Evolutionary conservation across 345 rosid species (phyloP).

Genomic region (Hibiscus tridactylites): DNA sequence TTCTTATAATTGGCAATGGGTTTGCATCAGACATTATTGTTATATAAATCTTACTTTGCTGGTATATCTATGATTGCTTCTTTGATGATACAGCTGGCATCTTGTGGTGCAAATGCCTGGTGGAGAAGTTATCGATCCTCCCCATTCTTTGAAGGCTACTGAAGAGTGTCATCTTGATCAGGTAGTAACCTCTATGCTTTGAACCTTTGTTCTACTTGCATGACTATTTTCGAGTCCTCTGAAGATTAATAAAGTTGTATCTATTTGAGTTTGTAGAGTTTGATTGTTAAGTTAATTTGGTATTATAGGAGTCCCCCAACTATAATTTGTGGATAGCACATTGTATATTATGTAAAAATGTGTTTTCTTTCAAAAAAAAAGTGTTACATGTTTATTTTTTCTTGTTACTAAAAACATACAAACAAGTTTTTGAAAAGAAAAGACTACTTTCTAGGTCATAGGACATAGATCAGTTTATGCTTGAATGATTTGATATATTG

Average conservation of each 20-base stretch:
- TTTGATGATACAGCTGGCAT: constrained; percentile 64
- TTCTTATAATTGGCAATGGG: not conserved
- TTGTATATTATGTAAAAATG: not conserved
- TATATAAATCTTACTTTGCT: not conserved
- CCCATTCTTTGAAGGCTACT: constrained; percentile 64
- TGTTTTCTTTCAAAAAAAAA: too few species aligned
- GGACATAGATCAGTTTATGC: not conserved
- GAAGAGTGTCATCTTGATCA: constrained; percentile 57
- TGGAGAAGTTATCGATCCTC: constrained; percentile 56
- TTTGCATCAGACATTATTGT: not conserved
- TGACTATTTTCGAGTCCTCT: not conserved
- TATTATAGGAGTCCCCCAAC: too few species aligned
- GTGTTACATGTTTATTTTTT: not conserved
- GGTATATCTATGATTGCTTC: not conserved
- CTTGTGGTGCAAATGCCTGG: constrained; percentile 58
- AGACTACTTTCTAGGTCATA: not conserved
- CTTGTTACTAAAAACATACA: not conserved
- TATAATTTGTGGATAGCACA: not conserved
- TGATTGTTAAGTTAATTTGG: too few species aligned
- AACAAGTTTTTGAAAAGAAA: not conserved
- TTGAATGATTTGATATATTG: not conserved
- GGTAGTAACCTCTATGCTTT: constrained; percentile 29
- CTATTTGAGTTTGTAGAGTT: not conserved
- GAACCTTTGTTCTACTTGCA: not conserved
- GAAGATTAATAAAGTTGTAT: not conserved